These are phyloP conservation scores for Rhizoclosmatium sp. DNA, from an alignment of 192 early-diverging fungal genomes.

Conservation along the genomic window DNA sequence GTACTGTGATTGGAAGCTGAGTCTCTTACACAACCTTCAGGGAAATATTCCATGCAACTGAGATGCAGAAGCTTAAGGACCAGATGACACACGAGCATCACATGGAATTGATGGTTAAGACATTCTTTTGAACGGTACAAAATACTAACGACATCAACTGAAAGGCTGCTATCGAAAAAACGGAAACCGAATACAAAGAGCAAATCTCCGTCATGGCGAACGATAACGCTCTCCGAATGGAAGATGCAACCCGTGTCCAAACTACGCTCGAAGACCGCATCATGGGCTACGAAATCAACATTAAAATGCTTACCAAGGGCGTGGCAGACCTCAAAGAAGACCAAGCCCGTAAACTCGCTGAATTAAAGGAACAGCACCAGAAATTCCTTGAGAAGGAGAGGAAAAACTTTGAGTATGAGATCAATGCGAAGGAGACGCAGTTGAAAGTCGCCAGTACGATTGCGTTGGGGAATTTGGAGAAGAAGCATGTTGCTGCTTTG, in stretches of 20 bases:
- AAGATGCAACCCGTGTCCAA: conserved; percentile 28
- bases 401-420: conserved; percentile 47
- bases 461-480: conserved; percentile 48
- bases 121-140: background rate
- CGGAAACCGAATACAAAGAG: conserved; percentile 36
- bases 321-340: conserved; percentile 37
- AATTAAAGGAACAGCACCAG: conserved; percentile 27
- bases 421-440: conserved; percentile 53
- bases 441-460: conserved; percentile 52
- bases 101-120: conserved; percentile 31
- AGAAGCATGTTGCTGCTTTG: conserved; percentile 35
- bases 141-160: background rate
- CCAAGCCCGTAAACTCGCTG: conserved; percentile 31
- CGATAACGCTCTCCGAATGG: conserved; percentile 23
- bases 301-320: conserved; percentile 39
- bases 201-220: conserved; percentile 20
- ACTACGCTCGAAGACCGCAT: conserved; percentile 37
- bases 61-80: conserved; percentile 33
- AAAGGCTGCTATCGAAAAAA: conserved; percentile 35
- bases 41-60: conserved; percentile 31
- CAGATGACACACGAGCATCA: conserved; percentile 37
- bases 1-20: background rate
- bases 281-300: conserved; percentile 29
- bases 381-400: conserved; percentile 33
- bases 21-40: background rate